Percentiles rank a stretch among this genome's conserved stretches.
These are phyloP conservation scores for Aquilaria agallochum DNA, from an alignment of 441 rosid species.

Conservation along the genomic window DNA sequence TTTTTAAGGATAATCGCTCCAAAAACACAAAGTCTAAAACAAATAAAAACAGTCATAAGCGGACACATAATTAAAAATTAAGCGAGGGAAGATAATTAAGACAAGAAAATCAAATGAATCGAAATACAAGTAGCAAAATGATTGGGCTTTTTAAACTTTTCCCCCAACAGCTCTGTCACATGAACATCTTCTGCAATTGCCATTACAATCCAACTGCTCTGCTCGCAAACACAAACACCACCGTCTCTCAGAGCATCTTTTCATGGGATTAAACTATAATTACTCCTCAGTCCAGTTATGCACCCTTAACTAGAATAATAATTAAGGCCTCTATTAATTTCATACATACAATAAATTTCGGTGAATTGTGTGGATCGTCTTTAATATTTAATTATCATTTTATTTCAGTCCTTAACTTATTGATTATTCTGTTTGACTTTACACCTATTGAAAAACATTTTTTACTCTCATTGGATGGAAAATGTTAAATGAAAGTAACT, in stretches of 20 bases:
- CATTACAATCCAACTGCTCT: constrained; percentile 10
- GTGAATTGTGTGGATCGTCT: too few relatives aligned
- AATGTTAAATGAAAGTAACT: too few relatives aligned
- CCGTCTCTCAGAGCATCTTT: constrained; percentile 45
- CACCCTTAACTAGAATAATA: constrained; percentile 19
- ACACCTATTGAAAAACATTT: too few relatives aligned
- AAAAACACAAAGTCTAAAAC: neutral
- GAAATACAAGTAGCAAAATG: constrained; percentile 28
- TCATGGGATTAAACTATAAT: constrained; percentile 14
- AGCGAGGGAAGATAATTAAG: neutral
- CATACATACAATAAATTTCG: neutral
- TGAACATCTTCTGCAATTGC: constrained; percentile 18
- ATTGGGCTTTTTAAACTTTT: constrained; percentile 23
- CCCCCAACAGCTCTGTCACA: constrained; percentile 36
- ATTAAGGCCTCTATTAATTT: constrained; percentile 10
- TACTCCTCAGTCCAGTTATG: constrained; percentile 38
- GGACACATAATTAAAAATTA: neutral
- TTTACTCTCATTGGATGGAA: too few relatives aligned
- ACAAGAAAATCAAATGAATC: constrained; percentile 1
- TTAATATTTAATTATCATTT: too few relatives aligned
- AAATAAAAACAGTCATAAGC: neutral
- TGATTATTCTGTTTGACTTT: too few relatives aligned
- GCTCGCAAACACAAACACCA: constrained; percentile 17
- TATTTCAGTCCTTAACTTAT: too few relatives aligned
- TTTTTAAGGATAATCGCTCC: constrained; percentile 1